A percentile compares a stretch with the other conserved stretches of the same genome.
phyloP scores from a whole-genome alignment of 2,329 filamentous ascomycete species.

The Grosmannia huntii region DNA sequence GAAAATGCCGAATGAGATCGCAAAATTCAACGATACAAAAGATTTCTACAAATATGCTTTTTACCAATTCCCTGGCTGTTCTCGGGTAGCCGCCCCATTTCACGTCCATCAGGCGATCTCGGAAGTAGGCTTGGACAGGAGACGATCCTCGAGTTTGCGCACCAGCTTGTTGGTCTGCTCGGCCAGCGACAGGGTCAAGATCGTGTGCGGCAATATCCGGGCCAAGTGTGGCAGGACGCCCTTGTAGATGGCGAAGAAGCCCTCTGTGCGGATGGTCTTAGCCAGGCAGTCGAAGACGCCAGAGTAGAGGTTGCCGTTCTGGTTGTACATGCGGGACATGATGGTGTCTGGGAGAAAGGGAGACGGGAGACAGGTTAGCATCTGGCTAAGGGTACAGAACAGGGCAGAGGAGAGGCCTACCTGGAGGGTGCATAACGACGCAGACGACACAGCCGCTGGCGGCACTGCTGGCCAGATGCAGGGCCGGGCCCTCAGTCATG shows the following conservation, averaged over 20 bases:
- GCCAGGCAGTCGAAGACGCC: conserved; percentile 84
- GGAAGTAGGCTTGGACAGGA: conserved; percentile 31
- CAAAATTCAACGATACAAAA: neutral
- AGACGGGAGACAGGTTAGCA: neutral
- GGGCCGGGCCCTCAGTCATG: conserved; percentile 78
- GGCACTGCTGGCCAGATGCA: conserved; percentile 82
- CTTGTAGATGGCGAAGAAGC: conserved; percentile 89
- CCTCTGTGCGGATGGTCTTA: conserved; percentile 86
- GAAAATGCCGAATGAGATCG: neutral
- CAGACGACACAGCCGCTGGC: conserved; percentile 93
- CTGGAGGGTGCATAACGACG: conserved; percentile 93
- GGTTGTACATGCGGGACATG: conserved; percentile 98
- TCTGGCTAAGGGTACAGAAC: neutral
- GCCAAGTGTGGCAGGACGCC: conserved; percentile 92
- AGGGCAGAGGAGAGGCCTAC: conserved; percentile 30
- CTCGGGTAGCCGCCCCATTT: neutral
- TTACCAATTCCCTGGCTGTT: neutral
- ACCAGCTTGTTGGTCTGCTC: conserved; percentile 96
- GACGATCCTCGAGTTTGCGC: conserved; percentile 55
- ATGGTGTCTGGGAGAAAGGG: conserved; percentile 56
- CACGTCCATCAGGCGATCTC: conserved; percentile 3
- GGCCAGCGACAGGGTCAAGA: conserved; percentile 81
- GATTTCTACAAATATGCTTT: neutral
- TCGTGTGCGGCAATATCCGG: conserved; percentile 87
- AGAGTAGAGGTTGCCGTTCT: conserved; percentile 92